A percentile compares a stretch with the other conserved stretches of the same genome.
Conservation (phyloP, 106 monocot genomes). For the Dioscorea alata region DNA sequence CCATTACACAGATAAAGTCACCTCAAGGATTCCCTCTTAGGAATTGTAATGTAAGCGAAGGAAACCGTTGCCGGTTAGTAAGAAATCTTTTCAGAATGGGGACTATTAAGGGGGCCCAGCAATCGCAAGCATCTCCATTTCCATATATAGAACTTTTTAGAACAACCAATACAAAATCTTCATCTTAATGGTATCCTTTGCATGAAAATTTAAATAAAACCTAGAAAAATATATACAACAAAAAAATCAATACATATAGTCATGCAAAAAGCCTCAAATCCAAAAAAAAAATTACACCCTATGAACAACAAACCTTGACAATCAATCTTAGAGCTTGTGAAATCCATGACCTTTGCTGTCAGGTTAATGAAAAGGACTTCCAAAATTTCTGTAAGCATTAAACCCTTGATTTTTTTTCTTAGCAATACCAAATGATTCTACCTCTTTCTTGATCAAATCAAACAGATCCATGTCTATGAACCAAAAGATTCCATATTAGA, state of each 20-base stretch:
- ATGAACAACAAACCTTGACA: background rate
- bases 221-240: background rate
- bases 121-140: conserved; percentile 30
- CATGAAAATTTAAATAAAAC: background rate
- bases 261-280: background rate
- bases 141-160: background rate
- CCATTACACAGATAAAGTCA: no score
- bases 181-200: background rate
- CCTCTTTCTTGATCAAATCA: background rate
- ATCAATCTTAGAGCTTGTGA: background rate
- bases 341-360: background rate
- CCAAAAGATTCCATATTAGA: background rate
- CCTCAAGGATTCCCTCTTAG: no score
- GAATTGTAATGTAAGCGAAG: no score
- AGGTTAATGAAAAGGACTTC: no score
- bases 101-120: no score
- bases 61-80: no score
- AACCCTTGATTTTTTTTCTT: background rate
- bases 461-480: background rate
- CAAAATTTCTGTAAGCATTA: background rate
- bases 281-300: background rate
- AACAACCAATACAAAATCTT: background rate
- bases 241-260: background rate
- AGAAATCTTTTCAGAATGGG: no score
- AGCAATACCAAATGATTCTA: background rate